Conservation (phyloP, 495 filamentous ascomycete genomes). For the Tuber magnatum region DNA sequence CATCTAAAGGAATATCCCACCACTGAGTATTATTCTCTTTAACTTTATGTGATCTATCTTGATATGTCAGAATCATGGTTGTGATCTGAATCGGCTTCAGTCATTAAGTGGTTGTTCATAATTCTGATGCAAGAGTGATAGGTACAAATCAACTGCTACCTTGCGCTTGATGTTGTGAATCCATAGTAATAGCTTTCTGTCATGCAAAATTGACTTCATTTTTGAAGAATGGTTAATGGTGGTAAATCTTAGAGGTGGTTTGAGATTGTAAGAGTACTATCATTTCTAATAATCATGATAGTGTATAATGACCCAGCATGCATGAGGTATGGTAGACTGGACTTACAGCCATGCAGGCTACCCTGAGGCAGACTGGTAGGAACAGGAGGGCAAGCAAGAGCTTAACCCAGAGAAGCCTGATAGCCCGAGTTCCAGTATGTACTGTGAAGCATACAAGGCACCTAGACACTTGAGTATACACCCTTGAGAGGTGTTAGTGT, state of each 20-base stretch:
- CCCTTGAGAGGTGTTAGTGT: too few relatives aligned
- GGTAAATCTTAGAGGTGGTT: rapidly evolving
- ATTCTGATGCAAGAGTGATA: background rate
- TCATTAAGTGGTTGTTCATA: background rate
- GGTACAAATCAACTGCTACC: background rate
- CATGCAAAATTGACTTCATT: background rate
- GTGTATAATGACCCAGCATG: too few relatives aligned
- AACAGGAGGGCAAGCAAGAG: too few relatives aligned
- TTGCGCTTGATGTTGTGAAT: background rate
- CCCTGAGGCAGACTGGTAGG: too few relatives aligned
- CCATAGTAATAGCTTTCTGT: background rate
- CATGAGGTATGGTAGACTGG: background rate
- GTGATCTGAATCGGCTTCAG: background rate
- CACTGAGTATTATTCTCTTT: background rate
- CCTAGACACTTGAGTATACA: too few relatives aligned
- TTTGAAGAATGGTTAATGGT: background rate
- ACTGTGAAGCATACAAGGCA: too few relatives aligned
- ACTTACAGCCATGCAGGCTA: too few relatives aligned
- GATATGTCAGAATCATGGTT: background rate
- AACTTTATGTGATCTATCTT: background rate
- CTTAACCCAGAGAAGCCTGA: too few relatives aligned
- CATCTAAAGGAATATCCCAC: background rate
- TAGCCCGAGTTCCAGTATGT: too few relatives aligned
- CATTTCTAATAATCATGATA: too few relatives aligned
- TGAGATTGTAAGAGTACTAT: background rate